Evolutionary conservation across 2,329 filamentous ascomycete genomes (phyloP).

Genomic region (Nigrospora sphaerica): DNA sequence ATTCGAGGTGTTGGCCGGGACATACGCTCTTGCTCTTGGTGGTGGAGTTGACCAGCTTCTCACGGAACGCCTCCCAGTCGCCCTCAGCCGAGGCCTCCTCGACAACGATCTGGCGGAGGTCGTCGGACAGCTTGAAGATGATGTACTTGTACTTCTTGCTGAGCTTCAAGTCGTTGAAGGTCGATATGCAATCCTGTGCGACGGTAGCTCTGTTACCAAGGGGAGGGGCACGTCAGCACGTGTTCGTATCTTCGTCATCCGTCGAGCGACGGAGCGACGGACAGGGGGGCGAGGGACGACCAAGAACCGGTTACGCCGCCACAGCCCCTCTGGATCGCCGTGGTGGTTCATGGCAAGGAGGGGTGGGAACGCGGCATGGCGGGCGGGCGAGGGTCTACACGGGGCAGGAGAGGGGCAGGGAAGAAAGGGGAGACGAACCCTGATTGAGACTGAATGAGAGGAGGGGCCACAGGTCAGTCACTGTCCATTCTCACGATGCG

Average conservation of each 20-base stretch:
- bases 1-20: constrained; percentile 1
- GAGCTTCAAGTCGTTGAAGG: constrained; percentile 79
- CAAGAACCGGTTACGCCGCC: no score
- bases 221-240: constrained; percentile 1
- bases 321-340: not conserved
- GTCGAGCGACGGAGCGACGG: no score
- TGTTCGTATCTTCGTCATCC: not conserved
- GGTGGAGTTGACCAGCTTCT: constrained; percentile 68
- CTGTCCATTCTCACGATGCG: not conserved
- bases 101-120: constrained; percentile 75
- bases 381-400: not conserved
- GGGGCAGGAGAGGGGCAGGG: not conserved
- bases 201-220: constrained; percentile 56
- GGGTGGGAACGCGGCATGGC: not conserved
- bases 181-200: constrained; percentile 60
- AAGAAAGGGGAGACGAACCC: constrained; percentile 42
- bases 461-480: not conserved
- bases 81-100: constrained; percentile 62
- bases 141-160: constrained; percentile 78
- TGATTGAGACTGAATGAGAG: constrained; percentile 53
- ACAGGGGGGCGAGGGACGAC: no score
- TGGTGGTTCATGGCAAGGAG: not conserved
- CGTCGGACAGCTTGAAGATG: constrained; percentile 80
- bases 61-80: constrained; percentile 67
- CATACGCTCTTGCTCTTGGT: constrained; percentile 63